A percentile compares a stretch with the other conserved stretches of the same genome.
phyloP scores from a whole-genome alignment of 116 monocot species.

The Zostera marina region DNA sequence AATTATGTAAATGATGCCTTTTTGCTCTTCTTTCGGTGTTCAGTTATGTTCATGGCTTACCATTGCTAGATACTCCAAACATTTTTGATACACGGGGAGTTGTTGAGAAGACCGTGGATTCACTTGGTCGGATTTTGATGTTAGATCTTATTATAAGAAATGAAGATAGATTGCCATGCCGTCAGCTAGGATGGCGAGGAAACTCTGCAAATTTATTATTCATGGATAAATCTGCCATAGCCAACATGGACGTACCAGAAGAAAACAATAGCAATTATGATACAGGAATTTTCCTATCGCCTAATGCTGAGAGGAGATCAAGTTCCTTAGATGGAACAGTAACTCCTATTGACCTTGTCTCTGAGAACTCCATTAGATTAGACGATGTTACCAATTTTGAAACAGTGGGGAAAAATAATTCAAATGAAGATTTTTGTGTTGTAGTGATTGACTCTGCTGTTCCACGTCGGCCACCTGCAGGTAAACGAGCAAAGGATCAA shows the following conservation, averaged over 20 bases:
- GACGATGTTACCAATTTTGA: background rate
- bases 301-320: constrained; percentile 38
- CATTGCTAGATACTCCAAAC: constrained; percentile 43
- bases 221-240: constrained; percentile 21
- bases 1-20: background rate
- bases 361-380: constrained; percentile 9
- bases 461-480: constrained; percentile 75
- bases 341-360: constrained; percentile 8
- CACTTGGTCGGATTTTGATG: constrained; percentile 69
- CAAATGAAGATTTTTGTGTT: constrained; percentile 28
- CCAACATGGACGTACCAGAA: constrained; percentile 26
- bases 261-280: constrained; percentile 19
- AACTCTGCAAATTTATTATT: constrained; percentile 66
- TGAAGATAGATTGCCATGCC: constrained; percentile 81
- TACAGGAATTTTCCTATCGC: constrained; percentile 22
- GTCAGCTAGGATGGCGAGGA: constrained; percentile 86
- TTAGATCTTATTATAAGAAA: constrained; percentile 85
- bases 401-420: constrained; percentile 8
- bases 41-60: constrained; percentile 87
- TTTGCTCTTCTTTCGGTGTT: background rate
- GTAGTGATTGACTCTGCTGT: constrained; percentile 91
- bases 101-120: constrained; percentile 41
- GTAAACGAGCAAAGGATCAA: constrained; percentile 80
- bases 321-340: constrained; percentile 35
- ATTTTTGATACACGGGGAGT: constrained; percentile 50